Percentiles rank a stretch among this genome's conserved stretches.
Evolutionary conservation across 768 basidiomycete species (phyloP).

Genomic region (Piloderma croceum): DNA sequence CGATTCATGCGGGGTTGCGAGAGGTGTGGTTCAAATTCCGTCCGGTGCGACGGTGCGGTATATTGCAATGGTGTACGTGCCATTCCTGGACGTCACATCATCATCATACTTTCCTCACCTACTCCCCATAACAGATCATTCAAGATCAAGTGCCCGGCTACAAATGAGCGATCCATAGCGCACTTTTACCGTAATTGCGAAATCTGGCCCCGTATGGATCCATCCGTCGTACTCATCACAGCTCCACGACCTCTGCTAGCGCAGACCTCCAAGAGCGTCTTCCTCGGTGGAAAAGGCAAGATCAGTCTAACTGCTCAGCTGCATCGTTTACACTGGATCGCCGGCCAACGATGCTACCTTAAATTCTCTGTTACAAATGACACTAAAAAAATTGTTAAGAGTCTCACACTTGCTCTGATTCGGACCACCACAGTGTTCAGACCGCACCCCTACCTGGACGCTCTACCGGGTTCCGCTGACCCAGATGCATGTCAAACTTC

Average conservation of each 20-base stretch:
- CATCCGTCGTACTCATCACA: slow-evolving; percentile 53
- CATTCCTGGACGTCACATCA: no score
- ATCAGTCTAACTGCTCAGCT: slow-evolving; percentile 62
- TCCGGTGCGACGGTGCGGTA: slow-evolving; percentile 68
- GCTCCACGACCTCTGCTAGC: slow-evolving; percentile 55
- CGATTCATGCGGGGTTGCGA: slow-evolving; percentile 43
- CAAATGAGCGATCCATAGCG: slow-evolving; percentile 64
- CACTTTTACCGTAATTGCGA: slow-evolving; percentile 86
- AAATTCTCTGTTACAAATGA: slow-evolving; percentile 62
- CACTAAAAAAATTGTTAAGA: slow-evolving; percentile 62
- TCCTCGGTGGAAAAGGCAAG: slow-evolving; percentile 60
- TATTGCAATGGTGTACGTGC: slow-evolving; percentile 73
- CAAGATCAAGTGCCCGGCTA: slow-evolving; percentile 63
- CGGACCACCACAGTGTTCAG: slow-evolving; percentile 65
- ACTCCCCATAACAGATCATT: no score
- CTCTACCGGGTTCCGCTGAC: slow-evolving; percentile 28
- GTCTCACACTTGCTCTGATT: slow-evolving; percentile 54
- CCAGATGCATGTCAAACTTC: slow-evolving; percentile 59
- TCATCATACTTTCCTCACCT: not conserved
- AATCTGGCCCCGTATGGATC: slow-evolving; percentile 72
- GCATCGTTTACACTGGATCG: slow-evolving; percentile 72
- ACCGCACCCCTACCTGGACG: slow-evolving; percentile 39
- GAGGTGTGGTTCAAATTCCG: slow-evolving; percentile 50
- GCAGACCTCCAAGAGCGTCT: slow-evolving; percentile 46
- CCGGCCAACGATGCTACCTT: slow-evolving; percentile 74